These are phyloP conservation scores for Baorangia bicolor DNA, from an alignment of 768 basidiomycete genomes.

Conservation along the genomic window DNA sequence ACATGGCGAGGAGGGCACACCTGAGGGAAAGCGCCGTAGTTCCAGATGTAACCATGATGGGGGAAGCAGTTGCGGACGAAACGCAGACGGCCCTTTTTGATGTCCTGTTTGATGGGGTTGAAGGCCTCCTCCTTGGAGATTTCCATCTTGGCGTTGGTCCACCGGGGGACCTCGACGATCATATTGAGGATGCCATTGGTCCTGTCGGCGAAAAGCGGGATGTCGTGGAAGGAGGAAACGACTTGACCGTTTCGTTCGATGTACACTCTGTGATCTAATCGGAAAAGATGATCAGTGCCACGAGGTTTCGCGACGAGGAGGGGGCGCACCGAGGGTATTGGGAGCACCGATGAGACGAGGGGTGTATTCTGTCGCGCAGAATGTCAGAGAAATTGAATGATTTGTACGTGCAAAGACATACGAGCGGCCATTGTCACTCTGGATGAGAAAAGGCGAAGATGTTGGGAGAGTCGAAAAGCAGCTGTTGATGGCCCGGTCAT, in stretches of 20 bases:
- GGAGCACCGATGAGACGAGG: constrained; percentile 82
- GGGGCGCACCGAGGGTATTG: constrained; percentile 83
- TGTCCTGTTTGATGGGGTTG: constrained; percentile 99
- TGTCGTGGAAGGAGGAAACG: constrained; percentile 90
- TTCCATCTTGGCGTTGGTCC: constrained; percentile 99
- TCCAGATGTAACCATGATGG: constrained; percentile 99
- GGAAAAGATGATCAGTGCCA: constrained; percentile 19
- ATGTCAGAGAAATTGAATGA: constrained; percentile 4
- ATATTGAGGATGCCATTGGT: constrained; percentile 96
- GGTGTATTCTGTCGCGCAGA: constrained; percentile 56
- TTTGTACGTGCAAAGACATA: constrained; percentile 10
- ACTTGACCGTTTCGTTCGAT: constrained; percentile 87
- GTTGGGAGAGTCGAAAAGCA: constrained; percentile 55
- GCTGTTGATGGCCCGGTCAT: constrained; percentile 27
- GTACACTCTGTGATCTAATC: constrained; percentile 89
- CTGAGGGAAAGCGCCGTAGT: constrained; percentile 99
- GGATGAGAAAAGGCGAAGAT: constrained; percentile 57
- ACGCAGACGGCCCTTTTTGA: constrained; percentile 94
- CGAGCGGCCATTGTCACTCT: constrained; percentile 43
- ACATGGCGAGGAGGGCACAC: constrained; percentile 38
- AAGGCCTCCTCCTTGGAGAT: constrained; percentile 98
- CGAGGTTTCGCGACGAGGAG: constrained; percentile 5
- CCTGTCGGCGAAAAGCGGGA: constrained; percentile 97
- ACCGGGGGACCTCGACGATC: constrained; percentile 97
- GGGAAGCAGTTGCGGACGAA: constrained; percentile 99